A percentile compares a stretch with the other conserved stretches of the same genome.
Conservation (phyloP, 257 asterid genomes). For the Agastache rugosa region DNA sequence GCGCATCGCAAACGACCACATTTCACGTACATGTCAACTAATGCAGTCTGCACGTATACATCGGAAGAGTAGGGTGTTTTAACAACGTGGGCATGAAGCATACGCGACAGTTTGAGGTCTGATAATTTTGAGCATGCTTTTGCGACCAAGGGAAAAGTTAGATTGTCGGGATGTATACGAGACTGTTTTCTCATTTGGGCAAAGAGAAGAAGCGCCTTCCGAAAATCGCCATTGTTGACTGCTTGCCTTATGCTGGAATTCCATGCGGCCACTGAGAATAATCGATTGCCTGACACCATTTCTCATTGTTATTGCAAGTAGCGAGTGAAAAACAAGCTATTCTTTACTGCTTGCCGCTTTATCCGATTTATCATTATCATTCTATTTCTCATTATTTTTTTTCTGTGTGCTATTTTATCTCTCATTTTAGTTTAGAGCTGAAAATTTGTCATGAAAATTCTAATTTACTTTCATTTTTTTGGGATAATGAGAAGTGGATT, state of each 20-base stretch:
- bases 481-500: no score
- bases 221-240: constrained; percentile 43
- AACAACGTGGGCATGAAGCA: constrained; percentile 50
- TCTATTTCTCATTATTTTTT: no score
- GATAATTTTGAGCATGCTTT: constrained; percentile 71
- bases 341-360: no score
- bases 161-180: constrained; percentile 51
- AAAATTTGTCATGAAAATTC: no score
- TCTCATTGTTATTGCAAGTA: not conserved
- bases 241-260: constrained; percentile 56
- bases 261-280: constrained; percentile 47
- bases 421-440: no score
- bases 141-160: constrained; percentile 63
- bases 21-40: constrained; percentile 65
- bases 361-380: no score
- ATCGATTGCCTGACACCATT: constrained; percentile 35
- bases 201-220: constrained; percentile 54
- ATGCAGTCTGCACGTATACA: constrained; percentile 63
- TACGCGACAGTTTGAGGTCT: constrained; percentile 42
- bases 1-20: constrained; percentile 53
- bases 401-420: no score
- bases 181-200: constrained; percentile 53
- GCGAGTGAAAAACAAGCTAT: not conserved
- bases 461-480: no score
- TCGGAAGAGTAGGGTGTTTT: constrained; percentile 52